Conservation (phyloP, 331 rosid genomes). For the Spiraea crenata region DNA sequence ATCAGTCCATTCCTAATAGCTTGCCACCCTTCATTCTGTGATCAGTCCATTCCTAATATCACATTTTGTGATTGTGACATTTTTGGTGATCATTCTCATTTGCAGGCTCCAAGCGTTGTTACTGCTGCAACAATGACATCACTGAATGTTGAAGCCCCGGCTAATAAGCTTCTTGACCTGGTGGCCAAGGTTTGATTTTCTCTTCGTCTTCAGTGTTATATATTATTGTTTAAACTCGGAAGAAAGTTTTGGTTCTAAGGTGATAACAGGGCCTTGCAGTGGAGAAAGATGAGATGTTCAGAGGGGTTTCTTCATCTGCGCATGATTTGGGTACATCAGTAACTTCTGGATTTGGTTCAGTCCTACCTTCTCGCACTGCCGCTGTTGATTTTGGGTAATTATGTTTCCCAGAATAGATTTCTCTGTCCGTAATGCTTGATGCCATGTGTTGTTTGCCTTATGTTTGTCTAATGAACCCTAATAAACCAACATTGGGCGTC, state of each 20-base stretch:
- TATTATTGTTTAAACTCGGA: slow-evolving; percentile 15
- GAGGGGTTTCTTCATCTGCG: slow-evolving; percentile 54
- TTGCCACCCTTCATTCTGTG: too few species aligned
- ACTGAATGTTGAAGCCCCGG: slow-evolving; percentile 55
- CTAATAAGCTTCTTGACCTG: slow-evolving; percentile 67
- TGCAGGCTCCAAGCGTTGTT: slow-evolving; percentile 79
- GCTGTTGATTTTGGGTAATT: slow-evolving; percentile 67
- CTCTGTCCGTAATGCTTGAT: background rate
- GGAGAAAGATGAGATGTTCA: slow-evolving; percentile 55
- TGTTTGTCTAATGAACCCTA: background rate
- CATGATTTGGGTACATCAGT: slow-evolving; percentile 44
- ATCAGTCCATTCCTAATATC: too few species aligned
- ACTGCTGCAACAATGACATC: slow-evolving; percentile 89
- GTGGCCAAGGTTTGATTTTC: slow-evolving; percentile 61
- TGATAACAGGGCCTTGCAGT: slow-evolving; percentile 86
- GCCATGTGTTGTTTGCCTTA: too few species aligned
- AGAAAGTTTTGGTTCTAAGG: slow-evolving; percentile 42
- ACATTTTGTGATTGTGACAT: slow-evolving; percentile 10
- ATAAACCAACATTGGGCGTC: background rate
- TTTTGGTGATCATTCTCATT: background rate
- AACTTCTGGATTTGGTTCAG: slow-evolving; percentile 35
- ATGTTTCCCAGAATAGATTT: background rate
- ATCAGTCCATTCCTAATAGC: too few species aligned
- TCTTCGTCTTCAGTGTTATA: slow-evolving; percentile 5
- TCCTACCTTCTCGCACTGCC: slow-evolving; percentile 31